Conservation (phyloP, 2,329 filamentous ascomycete genomes). For the Apiospora koreana region DNA sequence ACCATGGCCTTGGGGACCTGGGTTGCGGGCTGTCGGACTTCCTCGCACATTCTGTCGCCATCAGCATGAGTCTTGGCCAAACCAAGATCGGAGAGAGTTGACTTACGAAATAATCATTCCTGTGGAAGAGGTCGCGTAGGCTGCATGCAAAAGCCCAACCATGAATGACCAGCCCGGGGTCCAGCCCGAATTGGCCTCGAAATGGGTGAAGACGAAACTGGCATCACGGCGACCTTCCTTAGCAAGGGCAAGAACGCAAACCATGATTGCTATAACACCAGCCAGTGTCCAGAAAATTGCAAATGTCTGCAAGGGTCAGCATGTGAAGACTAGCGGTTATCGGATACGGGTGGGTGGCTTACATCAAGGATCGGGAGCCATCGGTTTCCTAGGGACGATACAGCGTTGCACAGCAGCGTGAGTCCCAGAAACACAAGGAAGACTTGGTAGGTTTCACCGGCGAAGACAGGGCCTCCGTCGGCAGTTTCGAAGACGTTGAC, state of each 20-base stretch:
- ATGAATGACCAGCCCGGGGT: constrained; percentile 71
- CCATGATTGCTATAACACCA: constrained; percentile 65
- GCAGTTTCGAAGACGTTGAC: constrained; percentile 55
- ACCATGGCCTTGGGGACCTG: constrained; percentile 77
- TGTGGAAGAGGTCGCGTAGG: constrained; percentile 73
- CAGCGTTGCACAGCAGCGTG: constrained; percentile 63
- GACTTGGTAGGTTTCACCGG: constrained; percentile 62
- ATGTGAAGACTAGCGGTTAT: constrained; percentile 10
- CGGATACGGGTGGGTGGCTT: constrained; percentile 30
- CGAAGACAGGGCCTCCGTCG: constrained; percentile 45
- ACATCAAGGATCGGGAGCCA: constrained; percentile 71
- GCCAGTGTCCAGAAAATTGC: constrained; percentile 76
- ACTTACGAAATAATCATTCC: constrained; percentile 79
- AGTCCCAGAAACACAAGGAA: constrained; percentile 72
- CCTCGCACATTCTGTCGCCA: constrained; percentile 67
- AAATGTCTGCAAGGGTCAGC: constrained; percentile 52
- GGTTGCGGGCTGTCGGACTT: constrained; percentile 64
- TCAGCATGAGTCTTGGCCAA: background rate
- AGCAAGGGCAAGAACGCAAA: constrained; percentile 65
- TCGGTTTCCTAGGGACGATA: constrained; percentile 67
- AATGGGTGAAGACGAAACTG: constrained; percentile 66
- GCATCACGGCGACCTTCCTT: constrained; percentile 67
- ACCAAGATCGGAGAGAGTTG: background rate
- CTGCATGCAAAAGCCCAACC: constrained; percentile 71
- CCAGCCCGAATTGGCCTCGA: constrained; percentile 71